Conservation (phyloP, 2,329 filamentous ascomycete species). For the Dothideomycetes sp. region DNA sequence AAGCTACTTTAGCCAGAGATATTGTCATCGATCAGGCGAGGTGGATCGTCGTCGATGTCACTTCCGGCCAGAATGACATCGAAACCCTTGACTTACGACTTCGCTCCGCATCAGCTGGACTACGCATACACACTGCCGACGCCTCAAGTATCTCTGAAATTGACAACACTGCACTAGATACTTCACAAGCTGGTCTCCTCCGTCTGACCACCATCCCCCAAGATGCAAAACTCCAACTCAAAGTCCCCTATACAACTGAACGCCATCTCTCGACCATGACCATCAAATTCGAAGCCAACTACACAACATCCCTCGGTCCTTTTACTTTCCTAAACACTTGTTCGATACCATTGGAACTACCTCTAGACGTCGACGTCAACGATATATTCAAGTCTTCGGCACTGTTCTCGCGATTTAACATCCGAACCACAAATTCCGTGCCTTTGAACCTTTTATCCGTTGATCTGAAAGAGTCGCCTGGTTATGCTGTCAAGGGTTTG, state of each 20-base stretch:
- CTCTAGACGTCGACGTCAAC: slow-evolving; percentile 90
- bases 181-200: slow-evolving; percentile 38
- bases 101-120: slow-evolving; percentile 51
- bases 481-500: slow-evolving; percentile 56
- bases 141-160: slow-evolving; percentile 33
- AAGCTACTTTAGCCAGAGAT: slow-evolving; percentile 55
- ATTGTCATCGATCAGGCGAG: slow-evolving; percentile 75
- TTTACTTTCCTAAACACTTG: slow-evolving; percentile 48
- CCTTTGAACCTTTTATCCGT: slow-evolving; percentile 68
- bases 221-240: slow-evolving; percentile 46
- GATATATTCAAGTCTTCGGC: slow-evolving; percentile 81
- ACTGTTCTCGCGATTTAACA: slow-evolving; percentile 82
- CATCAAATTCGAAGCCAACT: slow-evolving; percentile 51
- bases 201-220: slow-evolving; percentile 36
- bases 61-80: slow-evolving; percentile 64
- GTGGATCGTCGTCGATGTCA: slow-evolving; percentile 63
- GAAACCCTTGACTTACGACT: slow-evolving; percentile 41
- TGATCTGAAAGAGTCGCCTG: slow-evolving; percentile 58
- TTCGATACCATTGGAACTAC: slow-evolving; percentile 62
- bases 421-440: slow-evolving; percentile 67
- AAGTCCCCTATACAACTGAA: slow-evolving; percentile 76
- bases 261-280: slow-evolving; percentile 62
- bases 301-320: slow-evolving; percentile 19
- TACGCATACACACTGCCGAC: slow-evolving; percentile 48
- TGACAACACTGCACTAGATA: slow-evolving; percentile 33